Base-by-base conservation (phyloP, 208 protist species). In the Leishmania mexicana region DNA sequence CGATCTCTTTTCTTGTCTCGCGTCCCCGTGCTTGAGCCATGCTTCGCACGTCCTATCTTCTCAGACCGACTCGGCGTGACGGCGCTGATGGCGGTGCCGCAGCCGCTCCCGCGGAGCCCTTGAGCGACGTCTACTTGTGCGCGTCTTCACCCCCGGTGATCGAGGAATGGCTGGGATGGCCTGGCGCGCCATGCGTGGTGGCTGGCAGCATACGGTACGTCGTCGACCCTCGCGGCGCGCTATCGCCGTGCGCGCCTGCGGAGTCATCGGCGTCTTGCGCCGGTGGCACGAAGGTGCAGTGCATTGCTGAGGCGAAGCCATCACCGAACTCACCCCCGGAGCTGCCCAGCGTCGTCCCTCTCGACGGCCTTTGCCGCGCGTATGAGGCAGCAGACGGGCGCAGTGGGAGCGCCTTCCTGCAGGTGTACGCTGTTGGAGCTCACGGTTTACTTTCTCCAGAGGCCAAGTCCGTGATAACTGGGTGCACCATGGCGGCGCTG, bases 131-230 rank as follows among this genome's bases (percentile, higher is more conserved):
- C 8, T 87, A 88, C 70, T 53, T 90, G 42, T 90, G 87, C 65
- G 82, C 81, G 8, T 58, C 85, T 19, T 65, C 72, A 35, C 87
- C 87, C 21, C 60, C 71, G 8, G 80, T 86, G 45, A 47, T n/a
- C 28, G 87, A 90, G 83, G 68, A 79, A 49, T 90, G 87, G 87
- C 65, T 6, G 31, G 79, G 65, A 21, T 88, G 79, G 78, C 81
- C 74, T 65, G 10, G 38, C 38, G 35, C 58, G 28, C 49, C 67
- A 31, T 51, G 45, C 42, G 81, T 83, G 38, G 5, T 64, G 28
- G 47, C 38, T 45, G 76, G 76, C 38, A 54, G 60, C 58, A 53
- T 19, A 24, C 58, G 21, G 21, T 28, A 51, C 42, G 13, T 11
- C 42, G 71, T 79, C 21, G 6, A 35, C 58, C 3, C 11, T 5